phyloP scores from a whole-genome alignment of 1,139 yeast species.

The Candida sanyaensis region DNA sequence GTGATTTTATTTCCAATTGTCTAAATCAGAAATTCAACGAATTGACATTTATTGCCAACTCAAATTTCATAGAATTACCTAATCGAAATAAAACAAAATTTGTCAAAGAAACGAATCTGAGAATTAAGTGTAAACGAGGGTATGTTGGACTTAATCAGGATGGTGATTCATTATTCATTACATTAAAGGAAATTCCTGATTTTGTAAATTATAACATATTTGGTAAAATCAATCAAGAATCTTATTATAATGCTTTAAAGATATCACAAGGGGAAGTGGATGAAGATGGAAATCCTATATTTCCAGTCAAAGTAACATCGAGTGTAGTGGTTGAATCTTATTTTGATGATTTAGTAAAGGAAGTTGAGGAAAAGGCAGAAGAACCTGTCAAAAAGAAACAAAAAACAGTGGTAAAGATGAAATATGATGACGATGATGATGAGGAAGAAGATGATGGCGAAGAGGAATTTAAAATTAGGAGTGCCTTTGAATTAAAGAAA shows the following conservation, averaged over 20 bases:
- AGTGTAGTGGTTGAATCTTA: constrained; percentile 48
- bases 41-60: constrained; percentile 39
- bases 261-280: constrained; percentile 54
- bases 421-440: constrained; percentile 31
- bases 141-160: constrained; percentile 45
- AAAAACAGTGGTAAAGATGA: constrained; percentile 20
- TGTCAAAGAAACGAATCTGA: constrained; percentile 52
- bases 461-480: constrained; percentile 41
- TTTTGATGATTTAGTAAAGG: constrained; percentile 45
- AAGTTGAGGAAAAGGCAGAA: constrained; percentile 7
- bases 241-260: constrained; percentile 54
- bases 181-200: constrained; percentile 1
- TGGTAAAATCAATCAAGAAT: constrained; percentile 62
- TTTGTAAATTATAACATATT: constrained; percentile 41
- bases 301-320: constrained; percentile 48
- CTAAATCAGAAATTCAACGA: constrained; percentile 39
- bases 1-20: constrained; percentile 52
- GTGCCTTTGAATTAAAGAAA: constrained; percentile 49
- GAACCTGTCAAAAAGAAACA: constrained; percentile 17
- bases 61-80: constrained; percentile 26
- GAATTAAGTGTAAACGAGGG: constrained; percentile 46
- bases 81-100: constrained; percentile 27
- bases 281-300: constrained; percentile 46
- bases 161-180: constrained; percentile 9
- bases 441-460: constrained; percentile 33